These are phyloP conservation scores for Mayamaea pseudoterrestris DNA, from an alignment of 108 stramenopile genomes.

Conservation along the genomic window DNA sequence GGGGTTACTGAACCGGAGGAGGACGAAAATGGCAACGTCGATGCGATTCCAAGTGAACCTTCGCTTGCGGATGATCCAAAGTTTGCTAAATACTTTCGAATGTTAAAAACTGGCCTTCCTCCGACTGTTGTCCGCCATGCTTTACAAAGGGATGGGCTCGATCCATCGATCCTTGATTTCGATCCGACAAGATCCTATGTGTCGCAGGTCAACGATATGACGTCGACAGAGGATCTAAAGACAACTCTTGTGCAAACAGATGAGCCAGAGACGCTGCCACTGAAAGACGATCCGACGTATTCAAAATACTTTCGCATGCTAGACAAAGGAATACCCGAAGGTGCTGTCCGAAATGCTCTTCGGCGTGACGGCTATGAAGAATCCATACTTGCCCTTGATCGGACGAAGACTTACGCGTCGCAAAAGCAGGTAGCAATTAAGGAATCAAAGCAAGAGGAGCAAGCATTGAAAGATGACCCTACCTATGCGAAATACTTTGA, in stretches of 20 bases:
- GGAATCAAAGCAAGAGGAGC: conserved; percentile 11
- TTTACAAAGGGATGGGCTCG: conserved; percentile 44
- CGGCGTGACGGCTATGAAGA: conserved; percentile 59
- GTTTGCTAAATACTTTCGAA: conserved; percentile 68
- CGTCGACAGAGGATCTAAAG: conserved; percentile 6
- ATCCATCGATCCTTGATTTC: conserved; percentile 43
- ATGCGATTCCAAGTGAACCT: no score
- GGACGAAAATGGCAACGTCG: conserved; percentile 9
- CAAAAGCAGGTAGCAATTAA: conserved; percentile 15
- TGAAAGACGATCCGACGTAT: conserved; percentile 61
- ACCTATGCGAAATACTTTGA: conserved; percentile 57
- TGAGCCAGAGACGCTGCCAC: conserved; percentile 22
- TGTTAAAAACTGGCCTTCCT: conserved; percentile 58
- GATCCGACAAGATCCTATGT: conserved; percentile 46
- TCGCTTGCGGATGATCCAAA: conserved; percentile 68
- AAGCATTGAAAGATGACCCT: conserved; percentile 56
- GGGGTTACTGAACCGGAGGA: neutral
- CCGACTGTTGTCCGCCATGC: conserved; percentile 62
- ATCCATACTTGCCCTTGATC: conserved; percentile 56
- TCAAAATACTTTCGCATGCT: conserved; percentile 69
- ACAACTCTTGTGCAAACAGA: no score
- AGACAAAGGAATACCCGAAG: conserved; percentile 51
- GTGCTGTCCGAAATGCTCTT: conserved; percentile 56
- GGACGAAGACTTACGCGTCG: conserved; percentile 29
- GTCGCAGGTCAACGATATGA: conserved; percentile 14